phyloP scores from a whole-genome alignment of 2,329 filamentous ascomycete species.

The Penicillium vulpinum region DNA sequence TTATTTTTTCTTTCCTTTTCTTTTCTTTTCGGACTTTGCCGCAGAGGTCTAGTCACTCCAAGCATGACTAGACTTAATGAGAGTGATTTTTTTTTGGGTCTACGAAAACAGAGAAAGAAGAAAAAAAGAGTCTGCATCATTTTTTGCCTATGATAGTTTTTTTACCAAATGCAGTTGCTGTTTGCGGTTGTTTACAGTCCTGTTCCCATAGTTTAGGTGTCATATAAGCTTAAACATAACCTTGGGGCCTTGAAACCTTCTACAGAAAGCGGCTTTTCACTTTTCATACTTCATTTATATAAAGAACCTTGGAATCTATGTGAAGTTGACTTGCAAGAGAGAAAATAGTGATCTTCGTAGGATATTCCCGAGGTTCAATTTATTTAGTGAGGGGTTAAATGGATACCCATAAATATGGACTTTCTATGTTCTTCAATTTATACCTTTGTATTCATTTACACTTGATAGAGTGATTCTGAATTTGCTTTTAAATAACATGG shows the following conservation, averaged over 20 bases:
- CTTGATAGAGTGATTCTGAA: background rate
- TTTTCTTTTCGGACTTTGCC: constrained; percentile 10
- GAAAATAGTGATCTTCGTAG: no score
- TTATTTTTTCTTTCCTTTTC: background rate
- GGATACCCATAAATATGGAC: background rate
- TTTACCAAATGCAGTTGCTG: constrained; percentile 16
- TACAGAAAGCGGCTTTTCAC: no score
- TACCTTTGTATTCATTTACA: background rate
- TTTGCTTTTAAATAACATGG: constrained; percentile 17
- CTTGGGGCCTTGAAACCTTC: background rate
- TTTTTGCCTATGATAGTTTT: constrained; percentile 16
- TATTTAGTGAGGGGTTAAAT: background rate
- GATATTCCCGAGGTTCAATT: background rate
- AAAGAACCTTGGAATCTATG: no score
- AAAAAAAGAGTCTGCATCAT: constrained; percentile 10
- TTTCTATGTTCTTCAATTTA: background rate
- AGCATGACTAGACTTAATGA: constrained; percentile 20
- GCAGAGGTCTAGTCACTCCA: constrained; percentile 15
- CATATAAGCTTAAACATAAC: background rate
- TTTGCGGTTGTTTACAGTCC: background rate
- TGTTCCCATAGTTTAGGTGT: background rate
- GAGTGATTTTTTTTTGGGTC: constrained; percentile 12
- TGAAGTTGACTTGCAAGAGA: no score
- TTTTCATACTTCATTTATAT: background rate
- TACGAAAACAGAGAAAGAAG: constrained; percentile 9